A percentile compares a stretch with the other conserved stretches of the same genome.
phyloP scores from a whole-genome alignment of 352 stramenopile genomes.

The Phytophthora constricta region DNA sequence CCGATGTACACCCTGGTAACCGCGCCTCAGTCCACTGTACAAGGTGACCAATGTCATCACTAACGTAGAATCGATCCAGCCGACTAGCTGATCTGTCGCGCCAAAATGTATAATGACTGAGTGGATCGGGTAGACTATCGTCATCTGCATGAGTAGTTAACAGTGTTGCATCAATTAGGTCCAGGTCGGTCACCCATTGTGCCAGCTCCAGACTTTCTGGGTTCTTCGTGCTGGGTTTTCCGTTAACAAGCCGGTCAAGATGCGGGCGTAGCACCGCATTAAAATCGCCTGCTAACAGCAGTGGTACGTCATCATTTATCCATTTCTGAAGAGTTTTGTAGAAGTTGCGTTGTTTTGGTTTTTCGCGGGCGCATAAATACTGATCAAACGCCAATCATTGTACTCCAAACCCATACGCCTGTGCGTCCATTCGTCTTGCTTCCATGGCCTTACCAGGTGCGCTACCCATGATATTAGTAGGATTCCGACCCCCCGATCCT shows the following conservation, averaged over 20 bases:
- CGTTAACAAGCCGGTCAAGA: conserved; percentile 1
- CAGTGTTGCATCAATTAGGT: not conserved
- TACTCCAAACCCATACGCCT: not conserved
- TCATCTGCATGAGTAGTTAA: not conserved
- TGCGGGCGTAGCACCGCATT: not conserved
- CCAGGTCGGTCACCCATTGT: not conserved
- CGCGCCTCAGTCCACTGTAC: conserved; percentile 4
- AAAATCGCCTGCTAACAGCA: conserved; percentile 2
- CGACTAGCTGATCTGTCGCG: not conserved
- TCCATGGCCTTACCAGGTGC: not conserved
- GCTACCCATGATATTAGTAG: not conserved
- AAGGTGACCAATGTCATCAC: not conserved
- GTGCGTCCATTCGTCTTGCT: not conserved
- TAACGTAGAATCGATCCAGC: conserved; percentile 5
- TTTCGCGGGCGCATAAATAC: conserved; percentile 1
- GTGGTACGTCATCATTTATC: not conserved
- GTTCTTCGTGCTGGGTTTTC: not conserved
- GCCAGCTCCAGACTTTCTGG: not conserved
- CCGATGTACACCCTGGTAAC: not conserved
- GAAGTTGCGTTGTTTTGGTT: not conserved
- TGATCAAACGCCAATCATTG: not conserved
- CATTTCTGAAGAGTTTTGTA: not conserved
- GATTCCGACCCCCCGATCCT: conserved; percentile 8
- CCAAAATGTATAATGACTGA: conserved; percentile 7
- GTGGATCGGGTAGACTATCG: not conserved